These are phyloP conservation scores for Dendrothele bispora DNA, from an alignment of 768 basidiomycete genomes.

Conservation along the genomic window DNA sequence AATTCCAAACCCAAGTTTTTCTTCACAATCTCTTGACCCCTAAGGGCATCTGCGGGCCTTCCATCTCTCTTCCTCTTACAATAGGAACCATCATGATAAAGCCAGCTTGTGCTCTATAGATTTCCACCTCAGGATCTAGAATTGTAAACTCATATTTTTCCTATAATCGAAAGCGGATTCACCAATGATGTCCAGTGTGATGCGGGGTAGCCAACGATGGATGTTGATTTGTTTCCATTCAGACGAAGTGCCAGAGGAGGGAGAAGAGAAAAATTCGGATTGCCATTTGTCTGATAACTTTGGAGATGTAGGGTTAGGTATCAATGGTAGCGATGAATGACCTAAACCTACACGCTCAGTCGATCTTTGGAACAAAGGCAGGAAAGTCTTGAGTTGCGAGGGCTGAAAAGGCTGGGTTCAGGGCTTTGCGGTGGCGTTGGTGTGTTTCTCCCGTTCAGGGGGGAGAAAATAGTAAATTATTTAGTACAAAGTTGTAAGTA, in stretches of 20 bases:
- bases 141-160: no score
- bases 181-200: slow-evolving; percentile 35
- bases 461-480: background rate
- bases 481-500: background rate
- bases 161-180: slow-evolving; percentile 30
- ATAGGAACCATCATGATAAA: no score
- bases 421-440: slow-evolving; percentile 29
- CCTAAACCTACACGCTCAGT: slow-evolving; percentile 19
- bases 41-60: no score
- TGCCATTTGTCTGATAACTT: slow-evolving; percentile 19
- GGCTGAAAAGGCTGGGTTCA: slow-evolving; percentile 31
- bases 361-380: slow-evolving; percentile 23
- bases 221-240: slow-evolving; percentile 1
- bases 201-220: slow-evolving; percentile 30
- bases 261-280: no score
- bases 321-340: no score
- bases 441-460: slow-evolving; percentile 17
- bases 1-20: no score
- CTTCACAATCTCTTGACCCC: no score
- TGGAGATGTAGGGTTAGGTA: slow-evolving; percentile 22
- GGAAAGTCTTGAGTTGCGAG: slow-evolving; percentile 20
- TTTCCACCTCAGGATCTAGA: no score
- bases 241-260: no score
- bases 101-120: no score
- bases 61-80: no score